Evolutionary conservation across 2,329 filamentous ascomycete genomes (phyloP).

Genomic region (Neurospora sp.): DNA sequence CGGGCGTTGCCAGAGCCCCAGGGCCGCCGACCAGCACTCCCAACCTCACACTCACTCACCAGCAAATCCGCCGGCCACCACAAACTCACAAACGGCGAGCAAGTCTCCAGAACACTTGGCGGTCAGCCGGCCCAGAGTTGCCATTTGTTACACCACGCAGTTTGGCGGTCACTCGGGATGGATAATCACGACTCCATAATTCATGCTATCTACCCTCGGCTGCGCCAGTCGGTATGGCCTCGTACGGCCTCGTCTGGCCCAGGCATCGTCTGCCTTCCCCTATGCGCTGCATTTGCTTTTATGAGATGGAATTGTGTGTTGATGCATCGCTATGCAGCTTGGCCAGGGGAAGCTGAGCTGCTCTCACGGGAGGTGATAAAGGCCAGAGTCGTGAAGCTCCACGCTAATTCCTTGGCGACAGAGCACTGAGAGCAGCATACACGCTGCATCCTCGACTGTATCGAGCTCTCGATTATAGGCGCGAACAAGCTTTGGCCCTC

Average conservation of each 20-base stretch:
- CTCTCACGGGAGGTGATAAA: not conserved
- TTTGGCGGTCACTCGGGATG: not conserved
- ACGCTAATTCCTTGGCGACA: constrained; percentile 6
- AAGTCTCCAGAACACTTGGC: not conserved
- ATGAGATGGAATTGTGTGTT: not conserved
- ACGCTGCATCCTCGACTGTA: not conserved
- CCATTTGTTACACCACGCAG: not conserved
- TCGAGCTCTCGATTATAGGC: constrained; percentile 5
- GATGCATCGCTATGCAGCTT: not conserved
- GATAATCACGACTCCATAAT: not conserved
- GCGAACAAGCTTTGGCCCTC: constrained; percentile 14
- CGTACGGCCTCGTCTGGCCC: not conserved
- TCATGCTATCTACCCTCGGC: not conserved
- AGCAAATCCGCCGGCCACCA: not conserved
- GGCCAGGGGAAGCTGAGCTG: not conserved
- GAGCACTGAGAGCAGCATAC: constrained; percentile 2
- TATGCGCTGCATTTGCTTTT: not conserved
- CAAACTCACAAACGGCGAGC: not conserved
- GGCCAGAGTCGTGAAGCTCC: not conserved
- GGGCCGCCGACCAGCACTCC: not conserved
- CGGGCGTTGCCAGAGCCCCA: not conserved
- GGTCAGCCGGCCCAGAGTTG: not conserved
- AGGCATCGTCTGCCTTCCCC: not conserved
- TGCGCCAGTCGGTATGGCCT: not conserved
- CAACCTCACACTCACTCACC: not conserved